Base-by-base conservation (phyloP, 768 basidiomycete genomes). In the Russula compacta region DNA sequence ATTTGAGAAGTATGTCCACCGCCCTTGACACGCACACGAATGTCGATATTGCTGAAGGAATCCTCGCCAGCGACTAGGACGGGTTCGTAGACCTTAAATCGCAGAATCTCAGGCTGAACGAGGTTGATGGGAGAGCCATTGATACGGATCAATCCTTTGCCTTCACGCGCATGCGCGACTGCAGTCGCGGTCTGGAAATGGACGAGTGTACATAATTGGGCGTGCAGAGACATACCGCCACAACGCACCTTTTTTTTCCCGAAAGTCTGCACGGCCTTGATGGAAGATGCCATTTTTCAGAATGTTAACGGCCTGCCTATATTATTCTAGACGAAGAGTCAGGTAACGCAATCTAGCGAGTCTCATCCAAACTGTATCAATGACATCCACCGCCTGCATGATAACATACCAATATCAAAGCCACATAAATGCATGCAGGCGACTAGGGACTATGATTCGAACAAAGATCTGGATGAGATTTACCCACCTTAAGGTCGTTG, bases 1-100 rank as follows among this genome's bases (percentile, higher is more conserved):
- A 99, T 83, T 76, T 99, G 95, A 57, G 95, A 95, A 62, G 93
- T 94, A 81, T 98, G 97, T 76, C 97, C 97, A 82, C 97, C 97
- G 74, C 97, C 97, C 77, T 94, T 95, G 67, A 97, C 95, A 53
- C 95, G 92, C 57, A 98, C 91, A 68, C 95, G 91, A 76, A 99
- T 94, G 78, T 99, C 95, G 69, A 98, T 81, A 67, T 80, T 79
- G 60, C 81, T 76, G 73, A 98, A 94, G 42, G 88, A 81, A 49
- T 97, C 93, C 71, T 92, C 89, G 64, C 93, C 92, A 62, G 87
- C 87, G 60, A 97, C 89, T 68, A 99, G 89, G 72, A 99, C 81
- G 63, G 97, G 89, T 76, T 98, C 95, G 78, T 98, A 99, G 69
- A 98, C 84, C 81, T 99, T 99, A 79, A 95, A 85, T 68, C 97